Percentiles rank a stretch among this genome's conserved stretches.
These are phyloP conservation scores for Trichoderma virens DNA, from an alignment of 495 filamentous ascomycete species.

Conservation along the genomic window DNA sequence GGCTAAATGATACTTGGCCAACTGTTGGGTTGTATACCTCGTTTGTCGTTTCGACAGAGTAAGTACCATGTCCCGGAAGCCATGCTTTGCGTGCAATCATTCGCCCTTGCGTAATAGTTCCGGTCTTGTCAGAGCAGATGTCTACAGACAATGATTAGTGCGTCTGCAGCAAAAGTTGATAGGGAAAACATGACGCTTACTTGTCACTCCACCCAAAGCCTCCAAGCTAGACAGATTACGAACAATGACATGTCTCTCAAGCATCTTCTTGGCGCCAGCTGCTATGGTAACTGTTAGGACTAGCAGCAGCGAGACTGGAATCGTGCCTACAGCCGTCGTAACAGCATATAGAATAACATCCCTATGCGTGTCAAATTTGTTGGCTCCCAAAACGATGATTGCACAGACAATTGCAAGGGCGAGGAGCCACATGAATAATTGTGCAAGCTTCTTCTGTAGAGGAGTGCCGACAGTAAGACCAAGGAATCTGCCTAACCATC, in stretches of 20 bases:
- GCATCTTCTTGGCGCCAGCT: conserved; percentile 70
- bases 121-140: conserved; percentile 68
- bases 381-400: conserved; percentile 38
- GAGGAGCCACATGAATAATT: conserved; percentile 55
- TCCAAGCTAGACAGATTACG: conserved; percentile 60
- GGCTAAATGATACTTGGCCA: conserved; percentile 10
- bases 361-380: conserved; percentile 20
- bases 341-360: conserved; percentile 48
- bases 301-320: conserved; percentile 44
- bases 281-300: conserved; percentile 51
- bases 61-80: conserved; percentile 49
- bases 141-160: conserved; percentile 23
- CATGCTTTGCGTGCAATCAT: conserved; percentile 50
- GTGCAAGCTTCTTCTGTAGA: conserved; percentile 50
- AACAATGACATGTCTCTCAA: conserved; percentile 62
- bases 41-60: conserved; percentile 45
- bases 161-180: background rate
- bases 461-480: conserved; percentile 64
- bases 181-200: conserved; percentile 25
- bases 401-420: conserved; percentile 41
- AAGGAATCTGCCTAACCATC: conserved; percentile 49
- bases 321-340: conserved; percentile 54
- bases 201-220: conserved; percentile 65
- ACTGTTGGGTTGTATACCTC: conserved; percentile 18
- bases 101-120: conserved; percentile 64